Conservation (phyloP, 2,329 filamentous ascomycete species). For the Leptographium radiaticola region DNA sequence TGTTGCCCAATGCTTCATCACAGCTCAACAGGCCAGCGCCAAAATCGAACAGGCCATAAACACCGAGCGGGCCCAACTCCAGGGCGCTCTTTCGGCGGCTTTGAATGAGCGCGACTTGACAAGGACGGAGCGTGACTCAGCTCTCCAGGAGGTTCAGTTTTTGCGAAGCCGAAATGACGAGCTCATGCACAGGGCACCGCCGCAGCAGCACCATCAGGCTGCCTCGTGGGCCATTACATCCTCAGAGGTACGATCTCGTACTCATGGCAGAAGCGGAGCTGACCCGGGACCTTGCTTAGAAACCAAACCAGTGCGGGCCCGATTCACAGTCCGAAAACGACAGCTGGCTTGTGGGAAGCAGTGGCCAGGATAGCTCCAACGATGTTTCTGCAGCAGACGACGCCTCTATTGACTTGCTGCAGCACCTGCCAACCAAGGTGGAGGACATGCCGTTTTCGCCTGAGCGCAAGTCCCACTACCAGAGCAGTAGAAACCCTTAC, state of each 20-base stretch:
- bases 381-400: background rate
- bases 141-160: slow-evolving; percentile 7
- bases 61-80: slow-evolving; percentile 9
- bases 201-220: background rate
- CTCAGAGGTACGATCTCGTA: background rate
- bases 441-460: slow-evolving; percentile 10
- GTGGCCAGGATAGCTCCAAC: background rate
- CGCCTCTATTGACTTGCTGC: slow-evolving; percentile 1
- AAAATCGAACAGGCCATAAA: slow-evolving; percentile 8
- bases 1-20: slow-evolving; percentile 12
- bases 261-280: background rate
- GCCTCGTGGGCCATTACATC: background rate
- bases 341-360: background rate
- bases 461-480: background rate
- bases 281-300: background rate
- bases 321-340: background rate
- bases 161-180: slow-evolving; percentile 5
- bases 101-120: slow-evolving; percentile 8
- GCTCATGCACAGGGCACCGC: background rate
- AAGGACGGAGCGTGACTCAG: slow-evolving; percentile 1
- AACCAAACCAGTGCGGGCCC: background rate
- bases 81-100: slow-evolving; percentile 5
- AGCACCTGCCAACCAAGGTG: slow-evolving; percentile 1
- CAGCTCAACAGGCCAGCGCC: slow-evolving; percentile 9
- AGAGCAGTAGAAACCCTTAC: background rate